phyloP scores from a whole-genome alignment of 768 basidiomycete genomes.

The Astraeus odoratus region DNA sequence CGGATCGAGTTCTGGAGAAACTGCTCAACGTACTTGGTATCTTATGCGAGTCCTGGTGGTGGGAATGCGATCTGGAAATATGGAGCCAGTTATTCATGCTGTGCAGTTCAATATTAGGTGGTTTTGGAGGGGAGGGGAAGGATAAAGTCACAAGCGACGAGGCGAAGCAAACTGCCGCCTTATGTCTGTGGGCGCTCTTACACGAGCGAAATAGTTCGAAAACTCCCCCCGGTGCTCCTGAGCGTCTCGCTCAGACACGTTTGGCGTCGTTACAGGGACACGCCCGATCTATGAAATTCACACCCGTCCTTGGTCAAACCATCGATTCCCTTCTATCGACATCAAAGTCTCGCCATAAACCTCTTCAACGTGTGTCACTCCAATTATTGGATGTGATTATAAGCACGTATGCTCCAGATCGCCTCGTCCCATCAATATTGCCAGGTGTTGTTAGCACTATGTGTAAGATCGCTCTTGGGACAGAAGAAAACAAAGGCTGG shows the following conservation, averaged over 20 bases:
- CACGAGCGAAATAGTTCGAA: constrained; percentile 41
- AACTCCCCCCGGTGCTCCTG: constrained; percentile 25
- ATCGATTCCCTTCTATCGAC: constrained; percentile 63
- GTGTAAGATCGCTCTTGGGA: constrained; percentile 62
- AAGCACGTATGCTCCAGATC: constrained; percentile 37
- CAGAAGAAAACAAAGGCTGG: constrained; percentile 53
- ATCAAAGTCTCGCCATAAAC: constrained; percentile 46
- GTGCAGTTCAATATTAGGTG: constrained; percentile 56
- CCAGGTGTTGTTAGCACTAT: constrained; percentile 80
- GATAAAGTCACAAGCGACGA: constrained; percentile 71
- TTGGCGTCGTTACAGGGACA: constrained; percentile 36
- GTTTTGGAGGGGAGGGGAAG: constrained; percentile 63
- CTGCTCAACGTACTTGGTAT: constrained; percentile 51
- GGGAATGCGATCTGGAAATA: constrained; percentile 59
- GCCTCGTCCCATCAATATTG: constrained; percentile 60
- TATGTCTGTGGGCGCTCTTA: constrained; percentile 59
- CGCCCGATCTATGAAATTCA: constrained; percentile 42
- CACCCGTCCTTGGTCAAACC: constrained; percentile 80
- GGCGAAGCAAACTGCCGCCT: constrained; percentile 67
- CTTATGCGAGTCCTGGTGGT: constrained; percentile 79
- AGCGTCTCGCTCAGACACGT: constrained; percentile 13
- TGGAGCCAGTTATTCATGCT: constrained; percentile 89
- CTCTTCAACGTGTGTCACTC: constrained; percentile 62
- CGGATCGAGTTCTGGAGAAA: constrained; percentile 75
- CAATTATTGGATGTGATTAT: constrained; percentile 51